A percentile compares a stretch with the other conserved stretches of the same genome.
Conservation (phyloP, 2,329 filamentous ascomycete genomes). For the Aspergillus sojae region DNA sequence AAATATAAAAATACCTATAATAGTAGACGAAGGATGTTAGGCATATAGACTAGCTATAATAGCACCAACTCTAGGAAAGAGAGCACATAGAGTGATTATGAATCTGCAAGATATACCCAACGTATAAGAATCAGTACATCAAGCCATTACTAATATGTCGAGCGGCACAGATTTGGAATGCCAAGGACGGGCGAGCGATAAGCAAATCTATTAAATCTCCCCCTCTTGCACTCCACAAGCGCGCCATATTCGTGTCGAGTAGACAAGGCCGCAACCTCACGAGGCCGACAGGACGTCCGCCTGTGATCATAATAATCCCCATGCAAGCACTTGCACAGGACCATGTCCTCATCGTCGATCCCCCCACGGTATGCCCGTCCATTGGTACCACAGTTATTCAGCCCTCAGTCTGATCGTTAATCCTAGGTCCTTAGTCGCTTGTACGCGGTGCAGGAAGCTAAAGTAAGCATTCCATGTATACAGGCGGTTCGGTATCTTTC, state of each 20-base stretch:
- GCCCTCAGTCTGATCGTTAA: rapidly evolving
- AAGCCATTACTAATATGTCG: background rate
- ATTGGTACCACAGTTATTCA: rapidly evolving
- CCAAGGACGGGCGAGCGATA: background rate
- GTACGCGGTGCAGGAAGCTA: background rate
- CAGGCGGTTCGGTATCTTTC: background rate
- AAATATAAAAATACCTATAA: too few relatives aligned
- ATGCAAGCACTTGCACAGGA: rapidly evolving
- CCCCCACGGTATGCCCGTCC: background rate
- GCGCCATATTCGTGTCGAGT: too few relatives aligned
- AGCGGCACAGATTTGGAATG: background rate
- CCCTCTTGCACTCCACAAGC: background rate
- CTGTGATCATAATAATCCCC: background rate
- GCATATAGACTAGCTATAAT: too few relatives aligned
- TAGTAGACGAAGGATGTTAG: too few relatives aligned
- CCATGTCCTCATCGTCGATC: background rate
- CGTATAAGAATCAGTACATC: too few relatives aligned
- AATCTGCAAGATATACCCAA: too few relatives aligned
- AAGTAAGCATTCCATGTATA: background rate
- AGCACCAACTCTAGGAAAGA: too few relatives aligned
- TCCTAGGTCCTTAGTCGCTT: background rate
- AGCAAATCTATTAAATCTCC: background rate
- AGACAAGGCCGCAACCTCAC: rapidly evolving
- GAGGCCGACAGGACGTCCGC: background rate
- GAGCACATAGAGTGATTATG: too few relatives aligned